phyloP scores from a whole-genome alignment of 1,284 basidiomycete genomes.

The Ustilago tritici region DNA sequence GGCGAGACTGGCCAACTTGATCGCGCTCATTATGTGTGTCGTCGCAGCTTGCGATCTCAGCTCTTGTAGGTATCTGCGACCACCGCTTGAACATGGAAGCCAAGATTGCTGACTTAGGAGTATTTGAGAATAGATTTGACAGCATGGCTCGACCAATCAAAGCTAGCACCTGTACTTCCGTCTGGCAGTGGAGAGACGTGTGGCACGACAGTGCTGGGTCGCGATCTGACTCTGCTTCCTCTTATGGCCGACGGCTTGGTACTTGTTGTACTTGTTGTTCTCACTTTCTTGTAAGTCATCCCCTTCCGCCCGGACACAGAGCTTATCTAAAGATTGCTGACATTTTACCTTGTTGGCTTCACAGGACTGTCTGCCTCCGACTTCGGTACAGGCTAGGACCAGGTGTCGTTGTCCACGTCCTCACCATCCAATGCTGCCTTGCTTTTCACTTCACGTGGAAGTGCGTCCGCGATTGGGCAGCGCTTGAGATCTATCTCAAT shows the following conservation, averaged over 20 bases:
- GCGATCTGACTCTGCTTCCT: constrained; percentile 35
- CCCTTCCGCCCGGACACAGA: too few species aligned
- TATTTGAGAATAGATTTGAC: constrained; percentile 9
- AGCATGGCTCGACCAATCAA: constrained; percentile 18
- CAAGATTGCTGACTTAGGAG: too few species aligned
- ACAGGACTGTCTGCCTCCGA: constrained; percentile 18
- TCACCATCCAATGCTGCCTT: constrained; percentile 22
- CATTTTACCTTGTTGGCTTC: not conserved
- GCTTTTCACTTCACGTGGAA: constrained; percentile 40
- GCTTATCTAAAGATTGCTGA: not conserved
- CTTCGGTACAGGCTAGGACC: constrained; percentile 20
- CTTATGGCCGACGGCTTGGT: constrained; percentile 31
- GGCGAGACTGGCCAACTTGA: constrained; percentile 22
- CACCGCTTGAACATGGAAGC: too few species aligned
- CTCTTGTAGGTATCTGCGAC: constrained; percentile 26
- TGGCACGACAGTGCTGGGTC: constrained; percentile 23
- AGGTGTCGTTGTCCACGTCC: constrained; percentile 25
- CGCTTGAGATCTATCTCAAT: constrained; percentile 25
- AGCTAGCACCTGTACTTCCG: constrained; percentile 3
- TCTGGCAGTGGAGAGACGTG: constrained; percentile 5
- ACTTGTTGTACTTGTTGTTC: constrained; percentile 22
- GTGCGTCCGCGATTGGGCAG: constrained; percentile 36
- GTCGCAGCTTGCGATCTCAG: constrained; percentile 27
- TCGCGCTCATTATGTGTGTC: constrained; percentile 32
- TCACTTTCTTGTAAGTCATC: constrained; percentile 27